These are phyloP conservation scores for Tremella mesenterica DNA, from an alignment of 768 basidiomycete species.

Conservation along the genomic window DNA sequence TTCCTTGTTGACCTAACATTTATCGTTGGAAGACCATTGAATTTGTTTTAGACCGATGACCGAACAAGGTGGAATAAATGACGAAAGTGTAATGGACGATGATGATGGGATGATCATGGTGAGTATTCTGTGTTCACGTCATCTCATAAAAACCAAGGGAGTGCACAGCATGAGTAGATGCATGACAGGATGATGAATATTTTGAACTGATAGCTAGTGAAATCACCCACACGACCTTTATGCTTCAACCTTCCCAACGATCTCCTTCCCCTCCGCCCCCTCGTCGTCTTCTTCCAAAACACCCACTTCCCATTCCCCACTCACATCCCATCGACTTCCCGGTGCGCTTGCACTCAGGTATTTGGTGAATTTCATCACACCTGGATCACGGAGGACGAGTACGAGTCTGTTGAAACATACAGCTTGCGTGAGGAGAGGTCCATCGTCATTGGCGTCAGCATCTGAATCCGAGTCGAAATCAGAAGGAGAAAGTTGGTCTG, in stretches of 20 bases:
- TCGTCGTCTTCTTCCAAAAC: constrained; percentile 62
- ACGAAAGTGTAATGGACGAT: too few relatives aligned
- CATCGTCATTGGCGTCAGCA: constrained; percentile 53
- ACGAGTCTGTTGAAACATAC: constrained; percentile 83
- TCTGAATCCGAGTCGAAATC: constrained; percentile 42
- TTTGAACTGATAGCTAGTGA: too few relatives aligned
- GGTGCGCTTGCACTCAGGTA: constrained; percentile 83
- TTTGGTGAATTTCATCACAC: constrained; percentile 90
- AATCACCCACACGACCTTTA: too few relatives aligned
- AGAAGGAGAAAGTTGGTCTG: constrained; percentile 39
- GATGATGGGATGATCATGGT: too few relatives aligned
- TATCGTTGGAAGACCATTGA: too few relatives aligned
- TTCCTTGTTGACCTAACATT: too few relatives aligned
- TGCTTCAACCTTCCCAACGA: neutral
- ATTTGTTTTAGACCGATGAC: too few relatives aligned
- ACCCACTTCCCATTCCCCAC: constrained; percentile 84
- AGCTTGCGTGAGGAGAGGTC: constrained; percentile 74
- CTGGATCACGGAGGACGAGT: constrained; percentile 81
- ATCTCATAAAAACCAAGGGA: too few relatives aligned
- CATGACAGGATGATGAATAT: too few relatives aligned
- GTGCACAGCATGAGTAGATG: too few relatives aligned
- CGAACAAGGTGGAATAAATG: too few relatives aligned
- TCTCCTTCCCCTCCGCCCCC: constrained; percentile 45
- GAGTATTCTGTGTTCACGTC: too few relatives aligned
- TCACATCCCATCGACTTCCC: constrained; percentile 88